phyloP scores from a whole-genome alignment of 352 stramenopile species.

The Phytophthora citricola region DNA sequence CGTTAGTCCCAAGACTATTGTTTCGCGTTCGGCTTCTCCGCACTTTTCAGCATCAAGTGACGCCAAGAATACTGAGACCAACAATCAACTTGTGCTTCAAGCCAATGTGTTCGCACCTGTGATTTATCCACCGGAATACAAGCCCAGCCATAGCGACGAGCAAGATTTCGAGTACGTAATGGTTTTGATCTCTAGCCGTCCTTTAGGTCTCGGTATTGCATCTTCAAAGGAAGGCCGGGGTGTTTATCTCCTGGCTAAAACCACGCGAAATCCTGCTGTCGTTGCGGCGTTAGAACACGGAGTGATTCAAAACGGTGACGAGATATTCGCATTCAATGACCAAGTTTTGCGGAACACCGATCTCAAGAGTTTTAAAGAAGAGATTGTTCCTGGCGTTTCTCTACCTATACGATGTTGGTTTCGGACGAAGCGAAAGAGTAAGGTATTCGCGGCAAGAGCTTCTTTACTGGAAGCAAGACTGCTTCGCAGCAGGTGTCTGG shows the following conservation, averaged over 20 bases:
- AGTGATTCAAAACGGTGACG: conserved; percentile 66
- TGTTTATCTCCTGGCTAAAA: conserved; percentile 38
- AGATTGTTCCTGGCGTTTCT: conserved; percentile 42
- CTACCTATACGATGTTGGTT: conserved; percentile 69
- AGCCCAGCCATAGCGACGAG: conserved; percentile 23
- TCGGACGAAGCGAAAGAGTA: conserved; percentile 47
- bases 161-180: conserved; percentile 68
- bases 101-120: conserved; percentile 44
- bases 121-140: conserved; percentile 33
- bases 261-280: conserved; percentile 48
- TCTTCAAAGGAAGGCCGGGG: conserved; percentile 13
- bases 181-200: conserved; percentile 55
- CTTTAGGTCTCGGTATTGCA: conserved; percentile 63
- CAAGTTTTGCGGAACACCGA: conserved; percentile 41
- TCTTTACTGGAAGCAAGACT: not conserved
- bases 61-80: conserved; percentile 4
- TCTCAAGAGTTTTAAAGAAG: conserved; percentile 35
- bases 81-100: conserved; percentile 31
- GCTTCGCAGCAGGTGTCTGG: not conserved
- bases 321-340: conserved; percentile 73
- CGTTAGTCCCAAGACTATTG: not conserved
- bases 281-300: conserved; percentile 53
- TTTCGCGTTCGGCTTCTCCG: not conserved
- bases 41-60: conserved; percentile 5
- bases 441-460: not conserved